These are phyloP conservation scores for Lachancea dasiensis DNA, from an alignment of 805 yeast genomes.

Conservation along the genomic window DNA sequence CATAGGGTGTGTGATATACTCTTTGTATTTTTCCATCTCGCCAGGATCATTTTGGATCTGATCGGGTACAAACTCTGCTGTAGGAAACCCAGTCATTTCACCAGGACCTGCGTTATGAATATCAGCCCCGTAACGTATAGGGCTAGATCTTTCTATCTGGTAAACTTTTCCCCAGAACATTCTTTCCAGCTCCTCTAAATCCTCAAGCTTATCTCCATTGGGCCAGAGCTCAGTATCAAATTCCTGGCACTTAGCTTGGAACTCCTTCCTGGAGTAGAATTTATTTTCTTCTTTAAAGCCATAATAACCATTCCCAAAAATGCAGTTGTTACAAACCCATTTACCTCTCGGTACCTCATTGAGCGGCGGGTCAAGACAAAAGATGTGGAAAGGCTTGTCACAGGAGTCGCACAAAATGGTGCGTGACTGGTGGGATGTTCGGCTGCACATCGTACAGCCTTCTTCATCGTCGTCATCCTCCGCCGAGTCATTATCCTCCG, in stretches of 20 bases:
- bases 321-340: conserved; percentile 81
- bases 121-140: conserved; percentile 81
- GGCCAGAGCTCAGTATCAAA: conserved; percentile 42
- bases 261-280: conserved; percentile 52
- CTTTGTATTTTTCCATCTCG: conserved; percentile 20
- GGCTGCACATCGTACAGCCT: conserved; percentile 45
- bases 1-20: conserved; percentile 60
- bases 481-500: conserved; percentile 14
- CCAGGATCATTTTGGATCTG: conserved; percentile 11
- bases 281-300: conserved; percentile 71
- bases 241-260: conserved; percentile 48
- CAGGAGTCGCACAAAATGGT: conserved; percentile 71
- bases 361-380: conserved; percentile 58
- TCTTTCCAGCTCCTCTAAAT: conserved; percentile 45
- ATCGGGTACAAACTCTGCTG: conserved; percentile 32
- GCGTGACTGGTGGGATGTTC: conserved; percentile 38
- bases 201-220: conserved; percentile 26
- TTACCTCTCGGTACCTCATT: conserved; percentile 46
- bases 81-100: conserved; percentile 72
- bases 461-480: conserved; percentile 32
- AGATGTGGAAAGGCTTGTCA: conserved; percentile 58
- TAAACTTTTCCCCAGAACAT: conserved; percentile 61
- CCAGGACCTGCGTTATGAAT: conserved; percentile 61
- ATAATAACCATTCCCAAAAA: conserved; percentile 82
- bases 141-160: conserved; percentile 38